phyloP scores from a whole-genome alignment of 768 basidiomycete species.

The Royoungia palumana region DNA sequence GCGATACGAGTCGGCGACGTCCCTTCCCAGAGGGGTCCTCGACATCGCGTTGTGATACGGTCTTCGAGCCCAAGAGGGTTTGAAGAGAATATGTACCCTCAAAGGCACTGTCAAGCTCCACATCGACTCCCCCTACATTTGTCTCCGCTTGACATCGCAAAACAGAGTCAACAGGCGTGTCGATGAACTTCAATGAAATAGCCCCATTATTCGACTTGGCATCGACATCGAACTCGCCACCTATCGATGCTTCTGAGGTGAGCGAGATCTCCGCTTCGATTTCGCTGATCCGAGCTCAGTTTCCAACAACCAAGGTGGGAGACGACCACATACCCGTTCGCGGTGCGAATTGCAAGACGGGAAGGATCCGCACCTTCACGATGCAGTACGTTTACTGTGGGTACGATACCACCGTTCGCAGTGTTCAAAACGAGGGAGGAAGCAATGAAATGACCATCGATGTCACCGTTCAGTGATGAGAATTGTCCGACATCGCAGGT shows the following conservation, averaged over 20 bases:
- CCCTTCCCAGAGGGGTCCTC: slow-evolving; percentile 36
- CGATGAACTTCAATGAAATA: slow-evolving; percentile 27
- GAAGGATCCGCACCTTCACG: slow-evolving; percentile 22
- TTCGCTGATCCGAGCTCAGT: slow-evolving; percentile 14
- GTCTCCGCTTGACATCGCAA: slow-evolving; percentile 32
- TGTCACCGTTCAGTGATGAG: slow-evolving; percentile 42
- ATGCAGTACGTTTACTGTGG: slow-evolving; percentile 37
- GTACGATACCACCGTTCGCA: slow-evolving; percentile 40
- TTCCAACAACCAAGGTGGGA: not conserved
- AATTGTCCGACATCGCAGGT: slow-evolving; percentile 26
- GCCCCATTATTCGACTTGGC: slow-evolving; percentile 29
- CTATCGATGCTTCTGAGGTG: slow-evolving; percentile 24
- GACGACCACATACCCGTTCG: slow-evolving; percentile 39
- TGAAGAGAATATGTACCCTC: slow-evolving; percentile 40
- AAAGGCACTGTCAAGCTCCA: slow-evolving; percentile 35
- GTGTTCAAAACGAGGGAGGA: slow-evolving; percentile 35
- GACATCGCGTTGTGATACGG: slow-evolving; percentile 20
- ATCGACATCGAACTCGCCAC: slow-evolving; percentile 34
- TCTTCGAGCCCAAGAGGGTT: slow-evolving; percentile 21
- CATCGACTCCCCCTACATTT: slow-evolving; percentile 23
- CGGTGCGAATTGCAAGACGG: slow-evolving; percentile 34
- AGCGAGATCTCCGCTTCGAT: slow-evolving; percentile 29
- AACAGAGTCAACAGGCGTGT: slow-evolving; percentile 35
- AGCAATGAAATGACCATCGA: slow-evolving; percentile 42
- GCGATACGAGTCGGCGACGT: slow-evolving; percentile 29